Conservation (phyloP, 2,329 filamentous ascomycete species). For the Aspergillus sp. region DNA sequence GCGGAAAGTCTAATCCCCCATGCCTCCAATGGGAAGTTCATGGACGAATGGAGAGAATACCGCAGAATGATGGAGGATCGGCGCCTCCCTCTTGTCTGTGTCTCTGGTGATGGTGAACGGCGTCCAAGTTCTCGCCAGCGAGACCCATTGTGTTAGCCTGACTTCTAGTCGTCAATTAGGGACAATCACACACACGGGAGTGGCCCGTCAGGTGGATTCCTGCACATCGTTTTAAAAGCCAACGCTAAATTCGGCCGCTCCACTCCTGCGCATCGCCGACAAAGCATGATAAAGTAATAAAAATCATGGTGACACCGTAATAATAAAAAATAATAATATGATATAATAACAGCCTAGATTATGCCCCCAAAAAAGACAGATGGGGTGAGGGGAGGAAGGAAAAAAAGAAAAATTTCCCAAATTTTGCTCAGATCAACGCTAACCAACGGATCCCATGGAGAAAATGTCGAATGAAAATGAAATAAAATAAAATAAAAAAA, state of each 20-base stretch:
- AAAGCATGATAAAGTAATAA: constrained; percentile 10
- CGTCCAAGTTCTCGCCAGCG: constrained; percentile 3
- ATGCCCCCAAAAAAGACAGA: background rate
- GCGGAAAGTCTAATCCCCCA: background rate
- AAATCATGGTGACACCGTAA: background rate
- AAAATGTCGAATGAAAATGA: background rate
- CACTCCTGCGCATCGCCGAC: constrained; percentile 15
- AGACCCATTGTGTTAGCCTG: background rate
- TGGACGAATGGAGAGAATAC: background rate
- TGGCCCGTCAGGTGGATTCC: constrained; percentile 14
- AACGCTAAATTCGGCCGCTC: constrained; percentile 11
- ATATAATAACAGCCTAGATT: background rate
- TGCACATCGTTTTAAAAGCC: constrained; percentile 14
- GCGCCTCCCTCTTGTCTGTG: background rate
- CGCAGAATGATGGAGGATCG: constrained; percentile 3
- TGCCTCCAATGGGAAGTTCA: background rate
- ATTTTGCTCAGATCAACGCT: background rate
- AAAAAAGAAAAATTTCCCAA: background rate
- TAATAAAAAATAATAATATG: background rate
- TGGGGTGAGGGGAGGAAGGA: constrained; percentile 1
- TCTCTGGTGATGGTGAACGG: background rate
- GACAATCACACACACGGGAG: constrained; percentile 8
- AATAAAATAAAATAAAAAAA: constrained; percentile 12
- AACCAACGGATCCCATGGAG: background rate
- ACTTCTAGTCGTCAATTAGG: constrained; percentile 6